phyloP scores from a whole-genome alignment of 805 yeast species.

The Metschnikowia borealis region DNA sequence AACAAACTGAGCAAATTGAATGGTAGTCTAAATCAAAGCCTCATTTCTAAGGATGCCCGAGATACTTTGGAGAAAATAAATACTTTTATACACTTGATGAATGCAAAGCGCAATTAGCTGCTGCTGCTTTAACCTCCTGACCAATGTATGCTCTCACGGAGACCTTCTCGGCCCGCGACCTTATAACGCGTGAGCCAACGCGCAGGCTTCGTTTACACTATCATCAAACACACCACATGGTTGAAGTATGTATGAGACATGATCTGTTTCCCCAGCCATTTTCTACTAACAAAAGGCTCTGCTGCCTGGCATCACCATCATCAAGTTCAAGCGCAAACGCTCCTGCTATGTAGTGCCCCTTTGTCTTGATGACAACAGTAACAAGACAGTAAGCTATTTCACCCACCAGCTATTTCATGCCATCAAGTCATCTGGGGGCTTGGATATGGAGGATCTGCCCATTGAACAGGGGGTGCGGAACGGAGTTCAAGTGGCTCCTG shows the following conservation, averaged over 20 bases:
- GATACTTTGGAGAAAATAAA: too few relatives aligned
- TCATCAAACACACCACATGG: neutral
- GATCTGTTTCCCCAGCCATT: neutral
- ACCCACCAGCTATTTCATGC: slow-evolving; percentile 28
- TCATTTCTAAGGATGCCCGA: too few relatives aligned
- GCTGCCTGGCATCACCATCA: slow-evolving; percentile 25
- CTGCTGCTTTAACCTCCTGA: too few relatives aligned
- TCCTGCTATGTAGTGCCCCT: slow-evolving; percentile 31
- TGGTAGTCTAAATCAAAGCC: too few relatives aligned
- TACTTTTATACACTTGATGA: too few relatives aligned
- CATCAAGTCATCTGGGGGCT: slow-evolving; percentile 49
- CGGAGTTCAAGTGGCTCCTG: slow-evolving; percentile 11
- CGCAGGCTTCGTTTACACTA: neutral
- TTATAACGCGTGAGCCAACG: neutral
- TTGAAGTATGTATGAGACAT: neutral
- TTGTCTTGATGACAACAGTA: slow-evolving; percentile 16
- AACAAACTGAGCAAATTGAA: neutral
- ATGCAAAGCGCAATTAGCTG: too few relatives aligned
- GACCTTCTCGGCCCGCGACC: neutral
- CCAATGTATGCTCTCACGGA: neutral
- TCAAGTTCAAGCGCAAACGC: slow-evolving; percentile 34
- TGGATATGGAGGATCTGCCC: slow-evolving; percentile 22
- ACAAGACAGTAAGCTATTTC: slow-evolving; percentile 20
- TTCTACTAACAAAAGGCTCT: slow-evolving; percentile 15
- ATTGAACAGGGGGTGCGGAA: slow-evolving; percentile 10